Evolutionary conservation across 495 filamentous ascomycete genomes (phyloP).

Genomic region (Parathielavia appendiculata): DNA sequence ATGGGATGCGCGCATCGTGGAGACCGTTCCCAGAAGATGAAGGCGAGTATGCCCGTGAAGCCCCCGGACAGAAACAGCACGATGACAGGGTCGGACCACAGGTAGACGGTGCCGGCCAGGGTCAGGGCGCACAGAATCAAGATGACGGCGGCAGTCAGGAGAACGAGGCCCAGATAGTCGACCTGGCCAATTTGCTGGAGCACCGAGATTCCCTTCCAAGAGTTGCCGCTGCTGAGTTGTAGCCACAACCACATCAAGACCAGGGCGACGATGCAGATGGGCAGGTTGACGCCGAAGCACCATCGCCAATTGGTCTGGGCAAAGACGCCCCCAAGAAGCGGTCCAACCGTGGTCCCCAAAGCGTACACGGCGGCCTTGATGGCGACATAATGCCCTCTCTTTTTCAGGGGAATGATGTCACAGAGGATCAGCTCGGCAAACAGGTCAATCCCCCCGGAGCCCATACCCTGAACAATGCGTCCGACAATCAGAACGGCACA

Average conservation of each 20-base stretch:
- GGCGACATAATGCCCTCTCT: conserved; percentile 56
- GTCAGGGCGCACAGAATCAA: conserved; percentile 27
- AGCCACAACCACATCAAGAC: conserved; percentile 32
- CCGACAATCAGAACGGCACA: conserved; percentile 64
- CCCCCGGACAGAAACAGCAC: conserved; percentile 26
- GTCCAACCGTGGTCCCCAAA: conserved; percentile 65
- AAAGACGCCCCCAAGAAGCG: conserved; percentile 71
- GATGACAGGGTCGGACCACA: conserved; percentile 29
- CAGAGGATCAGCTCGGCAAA: conserved; percentile 44
- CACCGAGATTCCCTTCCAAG: conserved; percentile 1
- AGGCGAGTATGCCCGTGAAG: conserved; percentile 22
- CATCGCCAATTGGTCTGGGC: conserved; percentile 42
- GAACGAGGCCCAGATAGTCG: conserved; percentile 29
- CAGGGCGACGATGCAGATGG: conserved; percentile 24
- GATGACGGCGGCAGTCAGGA: conserved; percentile 30
- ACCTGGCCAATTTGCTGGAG: conserved; percentile 21
- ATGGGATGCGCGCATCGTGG: conserved; percentile 23
- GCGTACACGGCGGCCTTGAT: conserved; percentile 66
- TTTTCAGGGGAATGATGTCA: conserved; percentile 66
- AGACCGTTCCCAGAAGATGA: conserved; percentile 24
- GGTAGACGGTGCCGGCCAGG: conserved; percentile 17
- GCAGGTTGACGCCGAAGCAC: conserved; percentile 32
- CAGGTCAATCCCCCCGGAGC: conserved; percentile 64
- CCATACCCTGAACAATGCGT: conserved; percentile 71
- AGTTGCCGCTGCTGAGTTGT: conserved; percentile 22